These are phyloP conservation scores for Boletus subparvulus DNA, from an alignment of 768 basidiomycete genomes.

Conservation along the genomic window DNA sequence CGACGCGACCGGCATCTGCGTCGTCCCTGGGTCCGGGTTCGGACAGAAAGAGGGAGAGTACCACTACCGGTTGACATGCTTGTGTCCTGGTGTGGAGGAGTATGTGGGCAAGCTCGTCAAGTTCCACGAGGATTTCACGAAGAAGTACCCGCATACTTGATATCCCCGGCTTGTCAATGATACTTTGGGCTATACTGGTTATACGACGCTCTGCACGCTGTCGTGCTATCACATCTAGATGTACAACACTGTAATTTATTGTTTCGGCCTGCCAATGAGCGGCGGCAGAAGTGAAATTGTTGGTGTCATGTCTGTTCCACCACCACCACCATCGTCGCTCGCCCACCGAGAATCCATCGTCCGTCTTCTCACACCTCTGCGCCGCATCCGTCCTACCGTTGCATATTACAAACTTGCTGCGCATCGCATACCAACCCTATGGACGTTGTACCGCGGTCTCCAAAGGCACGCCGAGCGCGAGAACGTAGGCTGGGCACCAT, in stretches of 20 bases:
- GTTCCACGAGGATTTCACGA: conserved; percentile 64
- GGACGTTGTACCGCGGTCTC: conserved; percentile 68
- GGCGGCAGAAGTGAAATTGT: neutral
- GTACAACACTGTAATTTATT: neutral
- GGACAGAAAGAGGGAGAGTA: conserved; percentile 88
- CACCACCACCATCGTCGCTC: conserved; percentile 34
- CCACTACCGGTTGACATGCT: conserved; percentile 90
- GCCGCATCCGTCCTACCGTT: conserved; percentile 56
- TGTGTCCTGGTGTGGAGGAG: conserved; percentile 93
- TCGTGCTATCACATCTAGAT: conserved; percentile 3
- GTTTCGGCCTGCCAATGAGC: neutral
- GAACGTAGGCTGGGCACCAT: conserved; percentile 42
- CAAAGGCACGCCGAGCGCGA: conserved; percentile 53
- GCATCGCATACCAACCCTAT: conserved; percentile 76
- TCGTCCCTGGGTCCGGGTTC: conserved; percentile 92
- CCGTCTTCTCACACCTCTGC: conserved; percentile 51
- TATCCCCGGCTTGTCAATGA: neutral
- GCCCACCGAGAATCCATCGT: conserved; percentile 55
- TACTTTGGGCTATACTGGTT: neutral
- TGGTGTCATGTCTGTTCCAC: conserved; percentile 13
- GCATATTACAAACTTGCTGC: conserved; percentile 63
- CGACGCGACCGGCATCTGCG: conserved; percentile 90
- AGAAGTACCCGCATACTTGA: conserved; percentile 40
- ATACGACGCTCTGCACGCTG: neutral
- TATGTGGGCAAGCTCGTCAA: conserved; percentile 82